Percentiles rank a stretch among this genome's conserved stretches.
These are phyloP conservation scores for Eucommia ulmoides DNA, from an alignment of 257 asterid species.

Conservation along the genomic window DNA sequence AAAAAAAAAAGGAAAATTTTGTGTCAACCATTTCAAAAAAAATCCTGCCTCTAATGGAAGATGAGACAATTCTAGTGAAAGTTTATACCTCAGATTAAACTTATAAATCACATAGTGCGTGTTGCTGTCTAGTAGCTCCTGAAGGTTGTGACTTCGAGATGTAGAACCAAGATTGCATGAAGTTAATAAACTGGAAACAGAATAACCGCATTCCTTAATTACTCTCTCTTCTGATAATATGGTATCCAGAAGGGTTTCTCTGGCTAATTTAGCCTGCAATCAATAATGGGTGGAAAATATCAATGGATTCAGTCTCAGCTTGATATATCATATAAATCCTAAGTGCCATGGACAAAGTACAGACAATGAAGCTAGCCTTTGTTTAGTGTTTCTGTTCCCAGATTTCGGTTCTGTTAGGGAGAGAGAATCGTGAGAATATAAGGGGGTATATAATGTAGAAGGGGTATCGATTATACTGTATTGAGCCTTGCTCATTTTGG, in stretches of 20 bases:
- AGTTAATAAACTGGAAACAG: conserved; percentile 59
- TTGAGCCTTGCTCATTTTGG: no score
- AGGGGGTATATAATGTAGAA: no score
- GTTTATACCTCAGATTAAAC: conserved; percentile 41
- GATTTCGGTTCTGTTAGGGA: no score
- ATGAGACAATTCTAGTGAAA: neutral
- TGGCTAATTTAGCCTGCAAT: conserved; percentile 41
- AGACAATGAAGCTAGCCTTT: neutral
- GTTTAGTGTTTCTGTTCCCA: neutral
- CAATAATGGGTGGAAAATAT: no score
- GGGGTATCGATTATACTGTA: no score
- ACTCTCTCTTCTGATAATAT: conserved; percentile 37
- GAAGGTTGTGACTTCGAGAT: conserved; percentile 47
- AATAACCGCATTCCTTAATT: conserved; percentile 38
- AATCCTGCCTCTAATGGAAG: no score
- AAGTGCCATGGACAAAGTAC: neutral
- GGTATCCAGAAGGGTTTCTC: conserved; percentile 46
- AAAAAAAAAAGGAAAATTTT: no score
- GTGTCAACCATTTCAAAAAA: no score
- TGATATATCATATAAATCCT: neutral
- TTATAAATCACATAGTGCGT: conserved; percentile 33
- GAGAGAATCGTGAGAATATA: no score
- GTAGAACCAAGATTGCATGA: conserved; percentile 37
- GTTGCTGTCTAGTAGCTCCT: conserved; percentile 42
- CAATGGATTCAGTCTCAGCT: neutral